Conservation (phyloP, 441 rosid species). For the Adansonia madagascariensis region DNA sequence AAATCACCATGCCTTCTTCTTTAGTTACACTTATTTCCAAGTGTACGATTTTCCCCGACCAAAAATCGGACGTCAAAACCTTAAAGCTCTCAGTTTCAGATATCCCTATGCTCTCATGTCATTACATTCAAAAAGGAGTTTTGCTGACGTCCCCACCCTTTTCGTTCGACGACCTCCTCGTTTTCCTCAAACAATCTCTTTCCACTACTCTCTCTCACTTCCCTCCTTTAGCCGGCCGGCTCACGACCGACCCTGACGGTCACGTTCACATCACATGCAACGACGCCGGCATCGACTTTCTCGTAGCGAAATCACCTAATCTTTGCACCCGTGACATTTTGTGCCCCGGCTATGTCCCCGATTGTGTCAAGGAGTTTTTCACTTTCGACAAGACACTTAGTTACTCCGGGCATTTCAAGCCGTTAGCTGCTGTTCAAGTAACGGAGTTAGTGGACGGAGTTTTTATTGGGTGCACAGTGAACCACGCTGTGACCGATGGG, state of each 20-base stretch:
- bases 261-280: conserved; percentile 69
- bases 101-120: conserved; percentile 92
- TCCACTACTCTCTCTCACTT: conserved; percentile 69
- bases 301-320: conserved; percentile 57
- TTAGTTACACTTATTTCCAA: conserved; percentile 53
- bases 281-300: conserved; percentile 73
- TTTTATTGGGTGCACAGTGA: conserved; percentile 74
- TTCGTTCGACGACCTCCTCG: conserved; percentile 46
- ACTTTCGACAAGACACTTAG: conserved; percentile 65
- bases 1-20: conserved; percentile 58
- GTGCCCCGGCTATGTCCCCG: conserved; percentile 60
- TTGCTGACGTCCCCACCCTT: conserved; percentile 61
- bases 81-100: conserved; percentile 85
- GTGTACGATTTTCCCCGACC: conserved; percentile 59
- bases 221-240: conserved; percentile 84
- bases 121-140: conserved; percentile 90
- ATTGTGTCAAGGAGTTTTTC: conserved; percentile 65
- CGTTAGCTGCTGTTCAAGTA: conserved; percentile 76
- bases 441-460: conserved; percentile 77
- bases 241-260: conserved; percentile 60
- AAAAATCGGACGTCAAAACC: conserved; percentile 39
- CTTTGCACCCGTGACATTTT: conserved; percentile 48
- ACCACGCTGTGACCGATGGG: conserved; percentile 86
- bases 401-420: conserved; percentile 70
- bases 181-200: conserved; percentile 60